Evolutionary conservation across 441 rosid genomes (phyloP).

Genomic region (Aquilaria agallochum): DNA sequence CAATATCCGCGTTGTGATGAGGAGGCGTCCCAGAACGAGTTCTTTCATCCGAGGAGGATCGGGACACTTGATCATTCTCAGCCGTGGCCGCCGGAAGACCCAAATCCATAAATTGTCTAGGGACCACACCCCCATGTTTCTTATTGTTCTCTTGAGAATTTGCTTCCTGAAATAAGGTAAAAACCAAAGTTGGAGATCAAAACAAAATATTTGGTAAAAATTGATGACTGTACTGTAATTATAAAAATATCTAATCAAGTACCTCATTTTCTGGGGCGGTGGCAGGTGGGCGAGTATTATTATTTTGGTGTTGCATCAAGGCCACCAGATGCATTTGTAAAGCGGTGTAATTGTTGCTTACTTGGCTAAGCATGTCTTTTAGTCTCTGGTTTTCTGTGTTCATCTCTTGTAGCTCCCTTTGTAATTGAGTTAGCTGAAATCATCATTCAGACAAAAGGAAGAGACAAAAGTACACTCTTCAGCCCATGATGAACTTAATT

Average conservation of each 20-base stretch:
- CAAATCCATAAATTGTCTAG: conserved; percentile 65
- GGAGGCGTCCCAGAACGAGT: conserved; percentile 41
- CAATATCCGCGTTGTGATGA: conserved; percentile 20
- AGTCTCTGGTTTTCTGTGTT: conserved; percentile 65
- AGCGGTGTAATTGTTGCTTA: conserved; percentile 55
- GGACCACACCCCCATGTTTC: conserved; percentile 38
- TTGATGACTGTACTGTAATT: background rate
- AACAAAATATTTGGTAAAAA: no score
- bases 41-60: conserved; percentile 54
- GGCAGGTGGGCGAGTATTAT: conserved; percentile 30
- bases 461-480: background rate
- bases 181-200: no score
- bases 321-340: conserved; percentile 62
- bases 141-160: conserved; percentile 26
- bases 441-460: background rate
- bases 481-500: background rate
- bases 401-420: conserved; percentile 60
- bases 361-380: conserved; percentile 70
- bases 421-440: conserved; percentile 50
- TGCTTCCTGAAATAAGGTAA: conserved; percentile 12
- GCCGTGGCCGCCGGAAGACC: conserved; percentile 31
- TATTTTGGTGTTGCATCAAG: conserved; percentile 58
- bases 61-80: conserved; percentile 40
- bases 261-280: conserved; percentile 30
- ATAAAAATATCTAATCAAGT: conserved; percentile 5